Evolutionary conservation across 2,329 filamentous ascomycete species (phyloP), one percentile per base, ranked within the genome.

Genomic region (Aspergillus alliaceus): DNA sequence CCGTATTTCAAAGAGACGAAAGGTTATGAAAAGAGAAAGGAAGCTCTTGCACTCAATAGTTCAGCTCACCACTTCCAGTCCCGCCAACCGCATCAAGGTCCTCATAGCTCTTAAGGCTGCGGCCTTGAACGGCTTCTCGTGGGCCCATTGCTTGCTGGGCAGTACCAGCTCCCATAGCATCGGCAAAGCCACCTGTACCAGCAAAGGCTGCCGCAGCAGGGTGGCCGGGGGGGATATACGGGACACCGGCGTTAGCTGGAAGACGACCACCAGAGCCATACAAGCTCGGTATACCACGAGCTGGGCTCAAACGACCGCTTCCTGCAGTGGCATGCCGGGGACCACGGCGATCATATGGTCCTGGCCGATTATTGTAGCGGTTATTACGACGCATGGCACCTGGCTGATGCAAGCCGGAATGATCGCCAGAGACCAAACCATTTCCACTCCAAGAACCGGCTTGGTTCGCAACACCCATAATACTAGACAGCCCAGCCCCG

Each of bases 31-130:
- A 29, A 27, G 22, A 37, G 48, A 48, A 37, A 37, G 15, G 6
- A 18, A 32, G 32, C 24, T 24, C 32, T 18, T 9, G 12, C 18
- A 20, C 44, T 56, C 83, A 98, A 72, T 98, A 98, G 76, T 98
- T 96, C 68, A 98, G 79, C 77, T 97, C 93, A 27, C 90, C 90
- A 39, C 88, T 86, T 39, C 88, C 90, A 34, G 84, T 82, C 14
- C 87, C 86, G 35, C 86, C 86, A 57, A 89, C 88, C 46, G 96
- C 93, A 77, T 99, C 95, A 24, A 99, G 80, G 72, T 99, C 95
- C 75, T 99, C 96, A 72, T 99, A 99, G 74, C 91, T 97, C 83
- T 96, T 96, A 63, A 99, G 79, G 59, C 90, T 96, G 56, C 95
- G 86, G 5, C 95, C 95, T 65, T 96, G 91, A 1, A 96, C 92